Evolutionary conservation across 768 basidiomycete genomes (phyloP).

Genomic region (Tylopilus intermedius): DNA sequence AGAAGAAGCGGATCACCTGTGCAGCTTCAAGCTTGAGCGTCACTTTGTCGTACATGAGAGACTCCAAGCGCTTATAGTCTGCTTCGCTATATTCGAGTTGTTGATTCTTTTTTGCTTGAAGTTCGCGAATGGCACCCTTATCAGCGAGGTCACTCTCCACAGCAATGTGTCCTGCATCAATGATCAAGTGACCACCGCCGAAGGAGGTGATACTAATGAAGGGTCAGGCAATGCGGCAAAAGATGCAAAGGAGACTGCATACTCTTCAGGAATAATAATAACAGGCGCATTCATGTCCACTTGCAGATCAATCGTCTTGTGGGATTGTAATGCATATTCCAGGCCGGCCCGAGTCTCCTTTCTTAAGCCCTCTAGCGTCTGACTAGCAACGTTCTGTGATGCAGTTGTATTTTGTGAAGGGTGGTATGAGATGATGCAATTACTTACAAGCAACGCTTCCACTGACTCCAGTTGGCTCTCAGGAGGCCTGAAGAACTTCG

Average conservation of each 20-base stretch:
- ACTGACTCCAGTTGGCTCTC: constrained; percentile 94
- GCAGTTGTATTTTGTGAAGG: neutral
- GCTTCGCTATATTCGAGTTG: constrained; percentile 66
- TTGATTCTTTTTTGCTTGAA: constrained; percentile 79
- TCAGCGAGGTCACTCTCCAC: constrained; percentile 87
- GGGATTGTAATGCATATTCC: constrained; percentile 87
- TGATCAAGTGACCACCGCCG: constrained; percentile 77
- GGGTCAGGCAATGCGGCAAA: constrained; percentile 5
- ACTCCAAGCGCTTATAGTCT: constrained; percentile 81
- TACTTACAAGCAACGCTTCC: constrained; percentile 77
- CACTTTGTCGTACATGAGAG: constrained; percentile 93
- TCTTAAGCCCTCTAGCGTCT: constrained; percentile 87
- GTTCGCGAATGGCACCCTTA: constrained; percentile 69
- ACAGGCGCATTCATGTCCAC: constrained; percentile 96
- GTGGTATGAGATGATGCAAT: neutral
- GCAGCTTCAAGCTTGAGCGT: constrained; percentile 79
- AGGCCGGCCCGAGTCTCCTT: constrained; percentile 93
- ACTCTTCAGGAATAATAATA: constrained; percentile 96
- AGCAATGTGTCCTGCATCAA: constrained; percentile 96
- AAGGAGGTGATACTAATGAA: constrained; percentile 62
- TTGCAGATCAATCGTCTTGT: constrained; percentile 95
- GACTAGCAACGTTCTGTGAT: constrained; percentile 77
- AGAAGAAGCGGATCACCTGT: constrained; percentile 52
- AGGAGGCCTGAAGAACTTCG: constrained; percentile 89
- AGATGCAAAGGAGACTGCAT: constrained; percentile 19